These are phyloP conservation scores for Cryptosporidium xiaoi DNA, from an alignment of 169 alveolate species.

Conservation along the genomic window DNA sequence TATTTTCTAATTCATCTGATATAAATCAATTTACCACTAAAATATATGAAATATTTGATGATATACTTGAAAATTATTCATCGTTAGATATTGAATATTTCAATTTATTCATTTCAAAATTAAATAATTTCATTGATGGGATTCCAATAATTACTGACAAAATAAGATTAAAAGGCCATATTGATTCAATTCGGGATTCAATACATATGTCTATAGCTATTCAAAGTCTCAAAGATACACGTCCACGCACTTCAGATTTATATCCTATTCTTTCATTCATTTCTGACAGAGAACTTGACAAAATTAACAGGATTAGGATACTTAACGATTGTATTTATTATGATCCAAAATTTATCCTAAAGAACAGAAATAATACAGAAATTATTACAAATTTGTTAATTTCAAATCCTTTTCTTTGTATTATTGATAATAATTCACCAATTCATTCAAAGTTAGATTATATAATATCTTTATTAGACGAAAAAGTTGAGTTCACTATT, in stretches of 20 bases:
- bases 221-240: too few relatives aligned
- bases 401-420: conserved; percentile 43
- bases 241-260: not conserved
- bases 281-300: not conserved
- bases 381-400: conserved; percentile 11
- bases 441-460: conserved; percentile 5
- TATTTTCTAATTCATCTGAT: too few relatives aligned
- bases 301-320: not conserved
- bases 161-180: too few relatives aligned
- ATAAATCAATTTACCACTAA: too few relatives aligned
- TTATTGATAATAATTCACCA: not conserved
- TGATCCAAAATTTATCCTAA: conserved; percentile 10
- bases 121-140: too few relatives aligned
- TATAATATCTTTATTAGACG: not conserved
- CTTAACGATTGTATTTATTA: not conserved
- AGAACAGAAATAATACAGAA: not conserved
- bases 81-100: too few relatives aligned
- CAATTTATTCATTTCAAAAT: too few relatives aligned
- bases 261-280: not conserved
- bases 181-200: too few relatives aligned
- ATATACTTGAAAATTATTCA: too few relatives aligned
- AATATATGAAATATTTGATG: too few relatives aligned
- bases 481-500: not conserved
- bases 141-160: too few relatives aligned
- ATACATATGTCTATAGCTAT: too few relatives aligned